Evolutionary conservation across 2,329 filamentous ascomycete genomes (phyloP), one percentile per base, ranked within the genome.

Genomic region (Arthrobotrys sphaeroides): DNA sequence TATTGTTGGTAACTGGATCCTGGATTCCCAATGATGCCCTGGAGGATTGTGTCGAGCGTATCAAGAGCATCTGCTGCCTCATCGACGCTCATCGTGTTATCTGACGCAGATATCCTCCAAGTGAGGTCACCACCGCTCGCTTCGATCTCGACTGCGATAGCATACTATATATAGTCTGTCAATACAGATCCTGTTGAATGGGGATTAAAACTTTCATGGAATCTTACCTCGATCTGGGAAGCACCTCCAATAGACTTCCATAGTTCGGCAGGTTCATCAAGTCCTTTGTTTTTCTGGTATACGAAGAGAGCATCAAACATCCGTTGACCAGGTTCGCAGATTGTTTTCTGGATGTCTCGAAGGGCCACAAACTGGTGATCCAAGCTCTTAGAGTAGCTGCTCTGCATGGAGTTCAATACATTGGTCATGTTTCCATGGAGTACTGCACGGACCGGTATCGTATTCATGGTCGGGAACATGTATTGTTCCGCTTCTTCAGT

Each of bases 401-500:
- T 87, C 80, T 97, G 93, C 77, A 93, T 85, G 79, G 94, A 91
- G 10, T 84, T 85, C 26, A 97, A 83, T 83, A 96, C 89, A 0
- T 89, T 86, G 0, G 81, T 77, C 0, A 87, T 83, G 0, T 86
- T 88, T 1, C 92, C 92, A 78, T 95, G 91, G 1, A 97, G 81
- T 1, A 94, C 85, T 0, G 87, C 87, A 9, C 93, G 87, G 5
- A 96, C 85, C 0, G 90, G 88, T 0, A 97, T 89, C 0, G 94
- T 97, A 80, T 96, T 97, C 91, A 97, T 97, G 0, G 91, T 92
- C 0, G 94, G 94, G 79, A 97, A 97, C 80, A 94, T 85, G 10
- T 94, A 82, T 24, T 87, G 82, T 45, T 91, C 87, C 0, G 88
- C 87, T 13, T 87, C 86, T 49, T 91, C 89, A 7, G 88, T 89